Conservation (phyloP, 148 eudicot species). For the Linanthus parryae region DNA sequence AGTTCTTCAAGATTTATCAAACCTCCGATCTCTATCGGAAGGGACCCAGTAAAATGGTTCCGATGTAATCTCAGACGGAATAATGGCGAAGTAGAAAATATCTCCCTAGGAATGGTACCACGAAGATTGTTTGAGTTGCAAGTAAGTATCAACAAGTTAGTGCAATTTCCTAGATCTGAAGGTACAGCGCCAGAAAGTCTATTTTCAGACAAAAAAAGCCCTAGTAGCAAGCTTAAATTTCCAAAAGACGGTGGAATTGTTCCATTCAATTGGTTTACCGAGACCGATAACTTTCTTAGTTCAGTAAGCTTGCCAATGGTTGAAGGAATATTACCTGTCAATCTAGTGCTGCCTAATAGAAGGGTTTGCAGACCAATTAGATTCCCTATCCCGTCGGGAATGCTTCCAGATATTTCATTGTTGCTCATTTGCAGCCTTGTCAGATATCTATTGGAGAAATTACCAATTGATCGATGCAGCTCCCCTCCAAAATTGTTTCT, state of each 20-base stretch:
- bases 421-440: background rate
- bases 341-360: background rate
- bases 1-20: background rate
- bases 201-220: background rate
- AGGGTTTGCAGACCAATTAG: background rate
- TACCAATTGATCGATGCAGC: background rate
- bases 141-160: background rate
- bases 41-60: conserved; percentile 1
- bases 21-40: conserved; percentile 10
- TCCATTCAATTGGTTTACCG: background rate
- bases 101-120: conserved; percentile 10
- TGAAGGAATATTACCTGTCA: conserved; percentile 8
- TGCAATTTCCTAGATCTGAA: conserved; percentile 12
- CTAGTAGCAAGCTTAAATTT: conserved; percentile 4
- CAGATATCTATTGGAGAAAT: conserved; percentile 11
- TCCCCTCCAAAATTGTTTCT: background rate
- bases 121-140: conserved; percentile 2
- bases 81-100: conserved; percentile 7
- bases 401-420: conserved; percentile 3
- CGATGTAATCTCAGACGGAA: background rate
- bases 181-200: conserved; percentile 4
- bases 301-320: conserved; percentile 6
- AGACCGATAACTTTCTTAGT: background rate
- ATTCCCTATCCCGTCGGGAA: conserved; percentile 6
- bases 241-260: conserved; percentile 12